These are phyloP conservation scores for Phellopilus nigrolimitatus DNA, from an alignment of 1,284 basidiomycete species.

Conservation along the genomic window DNA sequence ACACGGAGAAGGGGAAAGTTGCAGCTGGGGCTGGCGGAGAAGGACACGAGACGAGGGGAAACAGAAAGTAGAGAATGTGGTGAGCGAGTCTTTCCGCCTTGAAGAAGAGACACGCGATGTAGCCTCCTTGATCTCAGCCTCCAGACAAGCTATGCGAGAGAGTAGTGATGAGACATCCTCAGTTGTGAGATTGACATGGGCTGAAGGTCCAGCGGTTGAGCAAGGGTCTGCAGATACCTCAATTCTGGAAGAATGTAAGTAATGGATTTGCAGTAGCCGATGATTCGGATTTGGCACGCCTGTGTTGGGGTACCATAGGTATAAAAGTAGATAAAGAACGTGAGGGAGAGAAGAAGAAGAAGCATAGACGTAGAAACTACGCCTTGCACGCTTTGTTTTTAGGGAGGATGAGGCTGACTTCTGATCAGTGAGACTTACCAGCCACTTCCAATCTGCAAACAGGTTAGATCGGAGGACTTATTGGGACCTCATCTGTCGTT, in stretches of 20 bases:
- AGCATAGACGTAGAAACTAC: too few relatives aligned
- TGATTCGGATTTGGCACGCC: neutral
- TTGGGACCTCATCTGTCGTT: too few relatives aligned
- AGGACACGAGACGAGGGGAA: too few relatives aligned
- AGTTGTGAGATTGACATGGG: neutral
- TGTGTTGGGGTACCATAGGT: too few relatives aligned
- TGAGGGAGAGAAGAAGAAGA: too few relatives aligned
- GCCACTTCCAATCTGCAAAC: too few relatives aligned
- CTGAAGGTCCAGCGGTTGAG: neutral
- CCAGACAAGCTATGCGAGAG: conserved; percentile 1
- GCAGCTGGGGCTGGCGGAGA: neutral
- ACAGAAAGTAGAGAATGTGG: neutral
- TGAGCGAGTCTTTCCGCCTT: neutral
- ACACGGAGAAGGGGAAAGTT: neutral
- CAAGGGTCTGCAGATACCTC: neutral
- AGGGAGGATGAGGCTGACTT: too few relatives aligned
- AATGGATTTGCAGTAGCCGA: neutral
- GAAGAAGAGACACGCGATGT: neutral
- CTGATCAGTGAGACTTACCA: too few relatives aligned
- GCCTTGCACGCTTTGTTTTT: too few relatives aligned
- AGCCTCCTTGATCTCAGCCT: conserved; percentile 6
- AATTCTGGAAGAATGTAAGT: neutral
- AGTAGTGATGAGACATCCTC: conserved; percentile 4
- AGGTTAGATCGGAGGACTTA: too few relatives aligned
- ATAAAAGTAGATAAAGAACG: too few relatives aligned